phyloP scores from a whole-genome alignment of 2,329 filamentous ascomycete genomes.

The Purpureocillium lavendulum region DNA sequence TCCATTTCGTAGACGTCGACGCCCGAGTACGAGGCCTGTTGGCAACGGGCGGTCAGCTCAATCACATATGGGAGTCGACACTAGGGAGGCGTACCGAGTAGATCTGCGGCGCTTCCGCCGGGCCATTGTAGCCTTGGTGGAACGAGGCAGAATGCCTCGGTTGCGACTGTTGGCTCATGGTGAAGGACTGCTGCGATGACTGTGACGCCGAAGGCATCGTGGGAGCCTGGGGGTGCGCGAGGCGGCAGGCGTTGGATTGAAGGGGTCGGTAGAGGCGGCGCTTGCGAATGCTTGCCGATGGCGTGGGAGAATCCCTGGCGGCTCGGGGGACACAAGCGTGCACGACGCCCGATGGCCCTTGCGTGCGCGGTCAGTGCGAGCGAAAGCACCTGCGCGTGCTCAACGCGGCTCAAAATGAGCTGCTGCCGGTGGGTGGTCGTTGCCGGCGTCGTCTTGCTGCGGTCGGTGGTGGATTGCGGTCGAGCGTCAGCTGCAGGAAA shows the following conservation, averaged over 20 bases:
- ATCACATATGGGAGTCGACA: slow-evolving; percentile 2
- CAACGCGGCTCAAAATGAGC: no score
- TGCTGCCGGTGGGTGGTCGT: no score
- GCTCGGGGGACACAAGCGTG: no score
- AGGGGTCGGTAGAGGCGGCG: not conserved
- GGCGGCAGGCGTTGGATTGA: not conserved
- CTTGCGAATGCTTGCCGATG: no score
- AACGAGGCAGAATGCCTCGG: slow-evolving; percentile 28
- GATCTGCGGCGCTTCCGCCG: slow-evolving; percentile 43
- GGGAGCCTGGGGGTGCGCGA: not conserved
- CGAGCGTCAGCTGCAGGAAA: no score
- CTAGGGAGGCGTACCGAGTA: slow-evolving; percentile 43
- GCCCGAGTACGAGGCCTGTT: slow-evolving; percentile 79
- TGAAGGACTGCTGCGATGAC: slow-evolving; percentile 48
- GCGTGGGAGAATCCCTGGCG: no score
- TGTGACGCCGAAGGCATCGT: slow-evolving; percentile 37
- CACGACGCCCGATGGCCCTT: no score
- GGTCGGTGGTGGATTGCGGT: no score
- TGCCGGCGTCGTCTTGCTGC: no score
- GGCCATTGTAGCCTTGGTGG: slow-evolving; percentile 22
- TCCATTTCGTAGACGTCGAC: slow-evolving; percentile 99
- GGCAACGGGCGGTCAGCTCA: slow-evolving; percentile 6
- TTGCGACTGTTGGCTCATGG: slow-evolving; percentile 48
- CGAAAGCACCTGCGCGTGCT: no score
- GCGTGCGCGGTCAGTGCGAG: no score